Base-by-base conservation (phyloP, 169 alveolate species). In the Cystoisospora suis region DNA sequence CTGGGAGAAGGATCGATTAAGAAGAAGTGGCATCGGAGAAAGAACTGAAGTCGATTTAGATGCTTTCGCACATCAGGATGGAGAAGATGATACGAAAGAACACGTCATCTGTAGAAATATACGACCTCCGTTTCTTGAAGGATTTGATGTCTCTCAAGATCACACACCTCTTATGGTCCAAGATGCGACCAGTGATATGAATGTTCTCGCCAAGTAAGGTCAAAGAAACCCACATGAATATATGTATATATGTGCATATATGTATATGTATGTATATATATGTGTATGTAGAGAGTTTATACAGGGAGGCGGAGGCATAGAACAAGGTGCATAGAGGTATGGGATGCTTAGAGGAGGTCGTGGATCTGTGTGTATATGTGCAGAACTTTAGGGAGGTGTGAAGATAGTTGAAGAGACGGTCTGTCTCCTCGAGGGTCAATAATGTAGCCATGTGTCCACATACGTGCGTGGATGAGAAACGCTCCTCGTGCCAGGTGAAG, bases 151-250 rank as follows among this genome's bases (percentile, higher is more conserved):
- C 34, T n/a, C n/a, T n/a, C n/a, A n/a, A n/a, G 88, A 6, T 81
- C 77, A 47, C 45, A 81, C 87, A 56, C 93, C 91, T 58, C 15
- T 80, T 38, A 97, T 98, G 1, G 99, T 99, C 20, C 98, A 98
- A 94, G 99, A 99, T 90, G 98, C 97, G 15, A 97, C 98, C 34
- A 97, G 99, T 47, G 99, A 99, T 94, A 97, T 99, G 95, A 99
- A 99, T 44, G 95, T 95, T 79, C 91, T 98, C 90, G 99, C 99
- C 38, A 98, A 98, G 96, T 97, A 97, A 91, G 53, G 12, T 53
- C 65, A 53, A 15, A 53, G 23, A 53, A 15, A 23, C 65, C 12
- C 23, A 23, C 65, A 53, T 23, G 23, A 12, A 53, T 53, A 53
- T 53, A 53, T 53, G 23, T 53, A 23, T 23, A 53, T 53, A 23